Evolutionary conservation across 1,284 basidiomycete species (phyloP), one percentile per base, ranked within the genome.

Genomic region (Ganoderma leucocontextum): DNA sequence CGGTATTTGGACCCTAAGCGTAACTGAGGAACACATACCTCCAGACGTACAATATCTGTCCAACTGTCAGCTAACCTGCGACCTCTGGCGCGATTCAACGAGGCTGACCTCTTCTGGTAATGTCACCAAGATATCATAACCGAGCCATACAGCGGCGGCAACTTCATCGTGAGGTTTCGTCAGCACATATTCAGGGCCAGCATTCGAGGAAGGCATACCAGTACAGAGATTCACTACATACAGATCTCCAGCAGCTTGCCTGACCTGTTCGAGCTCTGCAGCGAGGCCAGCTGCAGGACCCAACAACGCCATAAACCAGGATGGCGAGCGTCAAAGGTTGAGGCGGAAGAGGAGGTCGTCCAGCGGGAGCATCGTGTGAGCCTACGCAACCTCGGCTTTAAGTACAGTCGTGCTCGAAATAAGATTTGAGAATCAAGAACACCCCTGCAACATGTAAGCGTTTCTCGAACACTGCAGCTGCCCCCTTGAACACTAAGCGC

Each of bases 31-130:
- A 9, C 1, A 39, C 64, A 15, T 44, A 71, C 70, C 65, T 63
- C 70, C 70, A 71, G 2, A 71, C 57, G 49, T 68, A 41, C 1
- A 60, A 59, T 22, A 69, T 63, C 70, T 71, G 36, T 5, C 12
- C 8, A 17, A 4, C n/a, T 8, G 25, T 41, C 19, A 36, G 19
- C 12, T 53, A 22, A 22, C 15, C 9, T 41, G 36, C 39, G 5
- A 15, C n/a, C 17, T 36, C 29, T 5, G 41, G 29, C 15, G 19
- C 10, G 19, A 29, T 35, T 3, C 15, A 44, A 58, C 17, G 0
- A 9, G 49, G 44, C 70, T 9, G n/a, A 71, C 70, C 70, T 71
- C 70, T 29, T 66, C 61, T 12, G 62, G 58, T 15, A 71, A 52
- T 5, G 70, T 67, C 6, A 63, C n/a, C 25, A 64, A 22, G 22